Conservation (phyloP, 2,329 filamentous ascomycete genomes). For the Coniochaeta sp. region DNA sequence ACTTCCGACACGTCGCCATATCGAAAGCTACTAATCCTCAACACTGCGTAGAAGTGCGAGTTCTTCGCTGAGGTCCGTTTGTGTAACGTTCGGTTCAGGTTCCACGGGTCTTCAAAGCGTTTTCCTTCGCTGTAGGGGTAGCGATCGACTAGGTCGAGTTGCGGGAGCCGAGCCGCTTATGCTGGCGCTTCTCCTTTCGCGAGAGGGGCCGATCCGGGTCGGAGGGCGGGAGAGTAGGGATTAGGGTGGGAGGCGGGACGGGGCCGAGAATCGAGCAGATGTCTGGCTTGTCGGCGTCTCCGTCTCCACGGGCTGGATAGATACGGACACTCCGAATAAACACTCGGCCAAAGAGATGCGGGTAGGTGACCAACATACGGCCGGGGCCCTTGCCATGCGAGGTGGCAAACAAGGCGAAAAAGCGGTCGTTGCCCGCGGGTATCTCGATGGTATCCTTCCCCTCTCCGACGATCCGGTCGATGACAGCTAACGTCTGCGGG, state of each 20-base stretch:
- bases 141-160: neutral
- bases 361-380: neutral
- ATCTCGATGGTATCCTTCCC: neutral
- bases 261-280: neutral
- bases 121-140: neutral
- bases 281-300: neutral
- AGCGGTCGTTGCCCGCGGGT: neutral
- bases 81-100: no score
- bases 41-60: no score
- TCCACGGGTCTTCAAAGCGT: no score
- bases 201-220: neutral
- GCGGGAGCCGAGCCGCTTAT: neutral
- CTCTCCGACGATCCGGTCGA: neutral
- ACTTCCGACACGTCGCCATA: no score
- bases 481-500: neutral
- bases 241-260: neutral
- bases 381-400: neutral
- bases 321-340: neutral
- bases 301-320: neutral
- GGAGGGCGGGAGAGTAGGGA: neutral
- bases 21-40: no score
- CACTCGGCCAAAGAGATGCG: neutral
- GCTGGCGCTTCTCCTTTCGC: neutral
- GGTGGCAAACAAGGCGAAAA: neutral
- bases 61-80: no score